These are phyloP conservation scores for Nyssa sinensis DNA, from an alignment of 148 eudicot genomes.

Conservation along the genomic window DNA sequence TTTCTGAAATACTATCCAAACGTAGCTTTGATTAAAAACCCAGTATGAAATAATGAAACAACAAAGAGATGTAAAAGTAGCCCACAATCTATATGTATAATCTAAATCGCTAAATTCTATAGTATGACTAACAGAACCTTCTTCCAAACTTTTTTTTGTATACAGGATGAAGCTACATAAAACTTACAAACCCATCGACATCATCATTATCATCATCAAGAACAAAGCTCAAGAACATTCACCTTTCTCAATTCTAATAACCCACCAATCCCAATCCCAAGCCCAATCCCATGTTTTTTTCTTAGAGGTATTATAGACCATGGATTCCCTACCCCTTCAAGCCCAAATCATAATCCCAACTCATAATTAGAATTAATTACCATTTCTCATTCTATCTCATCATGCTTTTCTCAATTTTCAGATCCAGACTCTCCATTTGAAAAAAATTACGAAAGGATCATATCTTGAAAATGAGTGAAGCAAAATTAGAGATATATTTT, in stretches of 20 bases:
- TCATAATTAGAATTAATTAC: background rate
- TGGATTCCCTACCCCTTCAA: background rate
- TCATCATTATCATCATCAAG: background rate
- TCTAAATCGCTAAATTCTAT: too few species aligned
- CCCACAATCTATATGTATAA: too few species aligned
- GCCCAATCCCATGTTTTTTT: background rate
- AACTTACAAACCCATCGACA: background rate
- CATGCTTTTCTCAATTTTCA: background rate
- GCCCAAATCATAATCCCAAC: background rate
- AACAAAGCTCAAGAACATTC: background rate
- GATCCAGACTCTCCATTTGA: background rate
- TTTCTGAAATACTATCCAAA: too few species aligned
- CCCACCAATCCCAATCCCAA: too few species aligned
- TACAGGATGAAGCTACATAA: too few species aligned
- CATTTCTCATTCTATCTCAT: background rate
- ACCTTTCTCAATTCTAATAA: background rate
- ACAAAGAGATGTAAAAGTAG: too few species aligned
- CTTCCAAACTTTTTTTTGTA: too few species aligned
- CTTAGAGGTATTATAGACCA: background rate
- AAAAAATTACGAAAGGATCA: constrained; percentile 5
- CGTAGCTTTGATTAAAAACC: too few species aligned
- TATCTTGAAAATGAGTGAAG: background rate
- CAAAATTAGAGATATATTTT: background rate
- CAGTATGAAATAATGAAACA: too few species aligned
- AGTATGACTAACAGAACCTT: too few species aligned